Percentiles rank a stretch among this genome's conserved stretches.
These are phyloP conservation scores for Leccinum laetum DNA, from an alignment of 1,284 basidiomycete species.

Conservation along the genomic window DNA sequence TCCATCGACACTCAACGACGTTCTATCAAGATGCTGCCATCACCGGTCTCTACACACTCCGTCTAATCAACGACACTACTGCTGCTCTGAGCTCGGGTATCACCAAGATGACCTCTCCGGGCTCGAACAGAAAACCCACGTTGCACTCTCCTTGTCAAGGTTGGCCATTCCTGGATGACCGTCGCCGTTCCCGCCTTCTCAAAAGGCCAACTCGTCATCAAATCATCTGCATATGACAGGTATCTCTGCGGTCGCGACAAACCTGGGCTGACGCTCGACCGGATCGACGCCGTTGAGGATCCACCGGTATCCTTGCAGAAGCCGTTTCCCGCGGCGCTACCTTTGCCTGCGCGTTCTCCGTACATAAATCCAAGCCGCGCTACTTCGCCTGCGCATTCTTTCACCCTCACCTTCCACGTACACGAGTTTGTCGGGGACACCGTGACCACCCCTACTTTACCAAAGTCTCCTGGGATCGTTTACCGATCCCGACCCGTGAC, in stretches of 20 bases:
- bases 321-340: slow-evolving; percentile 89
- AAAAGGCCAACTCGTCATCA: slow-evolving; percentile 84
- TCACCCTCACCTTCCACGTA: slow-evolving; percentile 45
- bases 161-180: slow-evolving; percentile 89
- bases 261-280: slow-evolving; percentile 87
- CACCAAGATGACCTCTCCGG: not conserved
- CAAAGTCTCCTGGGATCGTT: slow-evolving; percentile 83
- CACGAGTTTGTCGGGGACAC: slow-evolving; percentile 91
- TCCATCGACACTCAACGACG: slow-evolving; percentile 91
- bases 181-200: slow-evolving; percentile 88
- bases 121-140: slow-evolving; percentile 32
- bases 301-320: slow-evolving; percentile 96
- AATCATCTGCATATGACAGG: not conserved
- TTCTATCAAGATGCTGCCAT: slow-evolving; percentile 89
- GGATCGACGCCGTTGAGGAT: slow-evolving; percentile 88
- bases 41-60: not conserved
- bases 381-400: not conserved
- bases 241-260: not conserved
- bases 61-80: not conserved
- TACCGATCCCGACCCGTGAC: slow-evolving; percentile 71
- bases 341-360: not conserved
- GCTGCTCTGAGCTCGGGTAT: not conserved
- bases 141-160: slow-evolving; percentile 89
- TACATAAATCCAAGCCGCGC: too few species aligned
- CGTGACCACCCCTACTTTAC: slow-evolving; percentile 70